Percentiles rank a stretch among this genome's conserved stretches.
phyloP scores from a whole-genome alignment of 306 rosid species.

The Psophocarpus tetragonolobus region DNA sequence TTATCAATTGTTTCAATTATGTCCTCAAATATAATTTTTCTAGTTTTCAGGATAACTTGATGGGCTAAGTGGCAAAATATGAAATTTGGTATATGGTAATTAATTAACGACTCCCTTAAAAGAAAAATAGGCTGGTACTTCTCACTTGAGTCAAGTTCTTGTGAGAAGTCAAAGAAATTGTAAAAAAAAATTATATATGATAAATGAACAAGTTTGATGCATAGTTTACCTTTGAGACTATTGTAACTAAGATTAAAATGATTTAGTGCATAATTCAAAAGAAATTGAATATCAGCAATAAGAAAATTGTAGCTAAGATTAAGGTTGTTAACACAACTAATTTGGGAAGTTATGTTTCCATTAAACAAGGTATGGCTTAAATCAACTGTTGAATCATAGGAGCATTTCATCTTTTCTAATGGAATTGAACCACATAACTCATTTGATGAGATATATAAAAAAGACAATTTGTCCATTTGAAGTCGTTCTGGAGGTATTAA shows the following conservation, averaged over 20 bases:
- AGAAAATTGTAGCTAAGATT: neutral
- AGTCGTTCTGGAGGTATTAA: neutral
- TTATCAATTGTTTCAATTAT: no score
- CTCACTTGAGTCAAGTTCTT: no score
- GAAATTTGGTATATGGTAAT: no score
- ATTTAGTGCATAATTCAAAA: neutral
- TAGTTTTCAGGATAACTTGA: no score
- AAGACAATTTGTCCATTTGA: neutral
- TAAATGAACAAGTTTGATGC: no score
- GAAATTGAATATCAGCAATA: neutral
- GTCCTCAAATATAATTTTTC: no score
- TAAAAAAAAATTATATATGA: no score
- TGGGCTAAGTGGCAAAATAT: no score
- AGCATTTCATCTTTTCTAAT: neutral
- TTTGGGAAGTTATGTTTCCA: neutral
- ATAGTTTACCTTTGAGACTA: neutral
- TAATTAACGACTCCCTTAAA: no score
- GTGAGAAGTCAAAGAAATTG: no score
- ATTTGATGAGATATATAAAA: neutral
- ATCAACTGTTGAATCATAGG: neutral
- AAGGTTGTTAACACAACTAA: neutral
- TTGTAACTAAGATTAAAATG: neutral
- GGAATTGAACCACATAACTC: neutral
- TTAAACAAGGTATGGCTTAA: neutral
- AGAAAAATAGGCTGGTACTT: no score